These are phyloP conservation scores for Lanmaoa rubissima DNA, from an alignment of 768 basidiomycete genomes.

Conservation along the genomic window DNA sequence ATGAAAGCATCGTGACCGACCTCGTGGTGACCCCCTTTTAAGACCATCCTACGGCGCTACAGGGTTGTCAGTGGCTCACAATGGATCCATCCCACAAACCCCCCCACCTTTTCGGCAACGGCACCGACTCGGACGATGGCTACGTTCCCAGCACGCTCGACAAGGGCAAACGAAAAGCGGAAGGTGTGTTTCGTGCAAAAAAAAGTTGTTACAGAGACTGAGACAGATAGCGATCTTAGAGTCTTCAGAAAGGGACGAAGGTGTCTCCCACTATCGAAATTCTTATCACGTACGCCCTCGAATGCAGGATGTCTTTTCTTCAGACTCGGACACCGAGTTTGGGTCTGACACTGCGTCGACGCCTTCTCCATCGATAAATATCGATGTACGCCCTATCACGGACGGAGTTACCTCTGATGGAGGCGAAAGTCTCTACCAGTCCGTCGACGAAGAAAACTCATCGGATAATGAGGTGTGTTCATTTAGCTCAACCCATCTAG, in stretches of 20 bases:
- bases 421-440: constrained; percentile 17
- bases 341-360: not conserved
- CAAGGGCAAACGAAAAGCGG: constrained; percentile 22
- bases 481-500: not conserved
- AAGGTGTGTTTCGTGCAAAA: constrained; percentile 6
- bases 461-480: constrained; percentile 11
- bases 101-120: constrained; percentile 9
- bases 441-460: constrained; percentile 5
- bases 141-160: constrained; percentile 9
- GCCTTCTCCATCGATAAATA: not conserved
- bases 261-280: not conserved
- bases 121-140: not conserved
- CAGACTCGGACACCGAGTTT: constrained; percentile 7
- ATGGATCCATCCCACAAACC: constrained; percentile 14
- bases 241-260: not conserved
- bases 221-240: constrained; percentile 1
- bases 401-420: constrained; percentile 1
- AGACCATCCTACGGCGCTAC: not conserved
- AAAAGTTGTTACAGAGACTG: not conserved
- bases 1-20: not conserved
- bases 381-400: not conserved
- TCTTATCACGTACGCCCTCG: not conserved
- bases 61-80: not conserved
- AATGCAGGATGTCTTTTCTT: not conserved
- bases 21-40: constrained; percentile 13